Percentiles rank a stretch among this genome's conserved stretches.
phyloP scores from a whole-genome alignment of 192 early-diverging fungal species.

The Geosiphon pyriformis region DNA sequence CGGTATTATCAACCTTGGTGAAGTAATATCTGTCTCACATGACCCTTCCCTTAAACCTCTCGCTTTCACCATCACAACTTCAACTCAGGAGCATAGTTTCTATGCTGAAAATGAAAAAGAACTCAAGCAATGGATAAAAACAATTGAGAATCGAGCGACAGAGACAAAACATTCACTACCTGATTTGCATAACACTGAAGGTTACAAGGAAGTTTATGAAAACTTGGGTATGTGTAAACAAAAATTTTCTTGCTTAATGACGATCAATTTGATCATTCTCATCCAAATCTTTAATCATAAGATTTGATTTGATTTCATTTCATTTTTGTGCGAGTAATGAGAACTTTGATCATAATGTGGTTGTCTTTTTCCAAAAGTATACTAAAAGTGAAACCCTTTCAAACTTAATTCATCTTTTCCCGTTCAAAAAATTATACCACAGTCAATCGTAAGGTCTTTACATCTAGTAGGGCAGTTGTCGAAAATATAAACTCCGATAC shows the following conservation, averaged over 20 bases:
- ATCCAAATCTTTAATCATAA: too few relatives aligned
- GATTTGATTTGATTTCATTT: too few relatives aligned
- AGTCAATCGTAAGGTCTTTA: not conserved
- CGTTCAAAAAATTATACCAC: not conserved
- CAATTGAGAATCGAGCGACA: constrained; percentile 30
- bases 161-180: constrained; percentile 27
- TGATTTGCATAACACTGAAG: constrained; percentile 21
- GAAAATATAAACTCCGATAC: not conserved
- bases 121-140: constrained; percentile 36
- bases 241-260: not conserved
- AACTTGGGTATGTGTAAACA: constrained; percentile 28
- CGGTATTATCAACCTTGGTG: constrained; percentile 36
- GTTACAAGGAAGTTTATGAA: constrained; percentile 35
- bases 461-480: not conserved
- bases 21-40: constrained; percentile 28
- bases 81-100: constrained; percentile 35
- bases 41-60: constrained; percentile 25
- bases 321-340: too few relatives aligned
- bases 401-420: not conserved
- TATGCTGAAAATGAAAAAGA: constrained; percentile 29
- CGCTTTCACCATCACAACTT: constrained; percentile 35
- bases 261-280: not conserved
- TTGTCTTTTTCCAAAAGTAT: too few relatives aligned
- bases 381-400: too few relatives aligned
- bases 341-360: too few relatives aligned